Conservation (phyloP, 495 filamentous ascomycete species). For the Acidiella bohemica region DNA sequence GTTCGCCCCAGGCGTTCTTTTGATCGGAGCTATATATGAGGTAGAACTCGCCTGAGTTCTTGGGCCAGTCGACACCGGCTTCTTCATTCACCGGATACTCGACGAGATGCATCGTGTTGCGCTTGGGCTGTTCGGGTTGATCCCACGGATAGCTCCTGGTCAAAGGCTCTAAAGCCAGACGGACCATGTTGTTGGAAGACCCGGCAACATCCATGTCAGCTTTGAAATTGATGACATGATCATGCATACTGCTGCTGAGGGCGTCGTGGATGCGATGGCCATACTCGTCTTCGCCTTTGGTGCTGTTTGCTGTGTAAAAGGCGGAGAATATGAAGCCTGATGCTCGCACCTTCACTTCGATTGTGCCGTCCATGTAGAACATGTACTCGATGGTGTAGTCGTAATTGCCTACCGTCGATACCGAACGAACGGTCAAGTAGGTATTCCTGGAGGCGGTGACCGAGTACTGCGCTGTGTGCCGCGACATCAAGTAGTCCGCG, state of each 20-base stretch:
- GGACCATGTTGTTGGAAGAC: conserved; percentile 23
- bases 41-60: conserved; percentile 38
- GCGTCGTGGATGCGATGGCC: conserved; percentile 44
- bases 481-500: conserved; percentile 33
- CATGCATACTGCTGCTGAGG: conserved; percentile 43
- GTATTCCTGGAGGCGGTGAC: conserved; percentile 34
- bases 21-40: conserved; percentile 39
- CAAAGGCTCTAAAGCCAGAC: conserved; percentile 22
- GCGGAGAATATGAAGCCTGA: conserved; percentile 44
- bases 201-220: conserved; percentile 40
- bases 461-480: conserved; percentile 28
- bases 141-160: conserved; percentile 37
- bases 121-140: conserved; percentile 24
- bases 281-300: conserved; percentile 37
- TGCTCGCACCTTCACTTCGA: conserved; percentile 43
- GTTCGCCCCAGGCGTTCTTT: conserved; percentile 41
- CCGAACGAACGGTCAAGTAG: conserved; percentile 33
- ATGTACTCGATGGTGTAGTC: conserved; percentile 39
- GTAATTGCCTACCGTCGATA: conserved; percentile 43
- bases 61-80: conserved; percentile 39
- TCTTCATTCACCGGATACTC: conserved; percentile 34
- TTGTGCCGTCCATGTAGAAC: conserved; percentile 43
- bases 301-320: conserved; percentile 32
- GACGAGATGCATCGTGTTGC: conserved; percentile 44
- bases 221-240: conserved; percentile 48